phyloP scores from a whole-genome alignment of 345 rosid species.

The Salix exigua region DNA sequence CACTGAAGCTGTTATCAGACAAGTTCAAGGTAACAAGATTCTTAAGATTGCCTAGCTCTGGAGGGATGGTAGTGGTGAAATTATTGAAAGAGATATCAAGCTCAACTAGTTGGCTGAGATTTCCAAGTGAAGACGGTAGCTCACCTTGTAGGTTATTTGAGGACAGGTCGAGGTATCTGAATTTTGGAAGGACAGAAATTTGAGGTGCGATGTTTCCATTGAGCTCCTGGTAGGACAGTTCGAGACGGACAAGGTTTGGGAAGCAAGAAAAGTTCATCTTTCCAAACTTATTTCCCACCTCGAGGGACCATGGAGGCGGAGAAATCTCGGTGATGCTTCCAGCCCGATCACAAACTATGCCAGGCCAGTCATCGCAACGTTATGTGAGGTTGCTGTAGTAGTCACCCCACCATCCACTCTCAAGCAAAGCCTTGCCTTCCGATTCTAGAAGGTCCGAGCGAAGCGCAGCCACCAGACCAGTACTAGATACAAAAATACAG shows the following conservation, averaged over 20 bases:
- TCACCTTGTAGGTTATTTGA: background rate
- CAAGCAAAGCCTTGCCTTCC: background rate
- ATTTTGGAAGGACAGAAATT: conserved; percentile 3
- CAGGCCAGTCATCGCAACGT: conserved; percentile 15
- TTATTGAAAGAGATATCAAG: background rate
- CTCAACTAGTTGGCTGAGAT: background rate
- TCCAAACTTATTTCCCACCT: background rate
- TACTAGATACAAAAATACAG: too few species aligned
- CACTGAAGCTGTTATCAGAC: background rate
- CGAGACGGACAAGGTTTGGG: background rate
- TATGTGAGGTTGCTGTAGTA: background rate
- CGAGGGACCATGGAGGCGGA: fast-evolving
- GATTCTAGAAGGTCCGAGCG: background rate
- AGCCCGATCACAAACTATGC: background rate
- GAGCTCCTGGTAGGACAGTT: background rate
- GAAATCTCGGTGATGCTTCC: conserved; percentile 3
- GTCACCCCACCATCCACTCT: background rate
- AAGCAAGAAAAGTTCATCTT: conserved; percentile 17
- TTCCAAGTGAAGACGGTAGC: conserved; percentile 6
- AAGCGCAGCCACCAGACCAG: too few species aligned
- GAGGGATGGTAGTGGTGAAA: too few species aligned
- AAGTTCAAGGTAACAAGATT: background rate
- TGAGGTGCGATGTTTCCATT: background rate
- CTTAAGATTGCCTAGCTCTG: too few species aligned
- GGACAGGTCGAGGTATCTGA: background rate